Evolutionary conservation across 2,329 filamentous ascomycete genomes (phyloP), one percentile per base, ranked within the genome.

Genomic region (Clonostachys chloroleuca): DNA sequence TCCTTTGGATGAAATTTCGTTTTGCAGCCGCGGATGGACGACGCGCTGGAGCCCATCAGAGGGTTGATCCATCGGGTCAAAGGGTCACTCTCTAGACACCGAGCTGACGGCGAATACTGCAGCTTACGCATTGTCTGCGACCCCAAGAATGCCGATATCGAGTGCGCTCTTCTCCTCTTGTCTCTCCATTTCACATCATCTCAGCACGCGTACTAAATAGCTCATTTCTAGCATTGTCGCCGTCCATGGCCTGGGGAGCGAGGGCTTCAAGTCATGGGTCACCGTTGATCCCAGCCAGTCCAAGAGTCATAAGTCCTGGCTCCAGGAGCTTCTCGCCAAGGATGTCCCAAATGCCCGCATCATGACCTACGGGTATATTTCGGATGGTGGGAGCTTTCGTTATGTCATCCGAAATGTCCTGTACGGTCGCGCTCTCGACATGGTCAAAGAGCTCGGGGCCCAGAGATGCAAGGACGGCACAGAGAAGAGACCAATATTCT

Each of bases 321-420:
- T 59, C 20, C 48, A 58, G 40, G 52, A 57, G 24, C 49, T 59
- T 20, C 51, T 59, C 3, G 52, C 49, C 44, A 35, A 49, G 36
- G 58, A 59, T 40, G 45, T 60, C 1, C 54, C 57, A 42, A 53
- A 54, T 41, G 58, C 57, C 9, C 56, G 57, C 41, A 60, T 60
- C 48, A 54, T 60, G 50, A 56, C 57, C 5, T 60, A 57, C 36
- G 49, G 46, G 41, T 60, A 60, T 46, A 48, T 51, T 34, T 54
- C 53, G 2, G 55, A 57, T 18, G 54, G 51, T 9, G 42, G 49
- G 16, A 55, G 51, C 43, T 58, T 56, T 40, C 51, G 54, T 18
- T 58, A 52, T 44, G 47, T 58, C 8, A 54, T 56, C 35, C 51
- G 54, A 35, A 56, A 57, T 18, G 47, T 58, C 37, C 47, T 60